phyloP scores from a whole-genome alignment of 768 basidiomycete genomes.

The Panaeolus papilionaceus region DNA sequence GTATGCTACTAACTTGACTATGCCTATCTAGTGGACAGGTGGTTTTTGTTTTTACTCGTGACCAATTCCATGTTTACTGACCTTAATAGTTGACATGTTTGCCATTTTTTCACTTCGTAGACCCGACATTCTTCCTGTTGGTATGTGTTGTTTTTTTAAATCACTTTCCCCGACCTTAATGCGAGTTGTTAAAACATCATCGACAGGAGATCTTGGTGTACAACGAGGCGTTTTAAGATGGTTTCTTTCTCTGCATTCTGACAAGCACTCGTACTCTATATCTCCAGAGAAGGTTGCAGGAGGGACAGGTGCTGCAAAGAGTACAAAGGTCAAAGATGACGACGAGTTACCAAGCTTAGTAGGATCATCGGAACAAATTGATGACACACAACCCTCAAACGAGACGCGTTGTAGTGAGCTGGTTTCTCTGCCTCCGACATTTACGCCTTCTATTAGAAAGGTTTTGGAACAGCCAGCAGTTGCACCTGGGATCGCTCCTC shows the following conservation, averaged over 20 bases:
- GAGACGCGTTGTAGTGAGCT: slow-evolving; percentile 23
- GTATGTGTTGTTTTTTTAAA: slow-evolving; percentile 27
- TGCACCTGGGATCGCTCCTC: slow-evolving; percentile 29
- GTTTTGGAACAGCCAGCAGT: slow-evolving; percentile 48
- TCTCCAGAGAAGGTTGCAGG: slow-evolving; percentile 56
- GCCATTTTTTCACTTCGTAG: slow-evolving; percentile 87
- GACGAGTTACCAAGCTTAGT: slow-evolving; percentile 39
- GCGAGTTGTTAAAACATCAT: slow-evolving; percentile 13
- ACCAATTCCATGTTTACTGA: background rate
- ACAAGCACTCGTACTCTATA: slow-evolving; percentile 51
- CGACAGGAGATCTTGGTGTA: slow-evolving; percentile 80
- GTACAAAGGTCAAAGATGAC: slow-evolving; percentile 29
- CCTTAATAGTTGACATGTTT: slow-evolving; percentile 85
- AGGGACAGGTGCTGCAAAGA: slow-evolving; percentile 24
- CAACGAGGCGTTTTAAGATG: slow-evolving; percentile 76
- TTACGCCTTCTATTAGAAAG: slow-evolving; percentile 73
- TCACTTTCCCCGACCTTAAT: slow-evolving; percentile 4
- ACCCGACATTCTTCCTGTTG: slow-evolving; percentile 72
- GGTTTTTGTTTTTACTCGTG: slow-evolving; percentile 21
- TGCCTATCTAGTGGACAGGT: slow-evolving; percentile 65
- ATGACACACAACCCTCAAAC: slow-evolving; percentile 3
- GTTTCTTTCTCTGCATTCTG: slow-evolving; percentile 68
- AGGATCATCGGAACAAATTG: slow-evolving; percentile 4
- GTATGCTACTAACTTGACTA: slow-evolving; percentile 16
- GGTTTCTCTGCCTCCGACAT: slow-evolving; percentile 55